Base-by-base conservation (phyloP, 2,329 filamentous ascomycete genomes). In the Alternaria infectoria region DNA sequence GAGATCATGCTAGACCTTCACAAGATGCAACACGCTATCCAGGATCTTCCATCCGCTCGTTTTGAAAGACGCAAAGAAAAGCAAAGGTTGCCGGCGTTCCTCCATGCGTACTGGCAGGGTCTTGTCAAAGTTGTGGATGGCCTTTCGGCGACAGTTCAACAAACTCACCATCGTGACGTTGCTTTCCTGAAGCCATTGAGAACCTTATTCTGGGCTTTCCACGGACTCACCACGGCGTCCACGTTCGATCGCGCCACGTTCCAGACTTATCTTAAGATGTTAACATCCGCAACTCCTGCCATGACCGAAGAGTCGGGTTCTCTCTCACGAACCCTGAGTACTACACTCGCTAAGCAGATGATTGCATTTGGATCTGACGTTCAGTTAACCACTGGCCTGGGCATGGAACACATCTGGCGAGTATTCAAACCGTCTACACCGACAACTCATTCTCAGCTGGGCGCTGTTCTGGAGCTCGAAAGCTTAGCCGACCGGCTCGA, bases 381-480 rank as follows among this genome's bases (percentile, higher is more conserved):
- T 81, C 88, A 89, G 59, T 81, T 96, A 13, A 89, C 84, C 0
- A 93, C 91, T 3, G 93, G 93, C 0, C 82, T 93, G 12, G 90
- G 88, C 68, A 96, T 96, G 91, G 91, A 96, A 74, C 78, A 82
- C 9, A 84, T 97, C 6, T 97, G 94, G 95, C 86, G 87, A 45
- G 74, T 83, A 2, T 87, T 96, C 73, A 87, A 91, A 57, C 92
- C 93, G 30, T 74, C 73, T 11, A 86, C 85, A 4, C 82, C 86
- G 3, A 73, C 72, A 11, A 80, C 75, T 10, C 66, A 77, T 26
- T 62, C 71, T 11, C 78, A 81, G 17, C 69, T 86, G 6, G 64
- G 78, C 19, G 71, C 76, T 3, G 68, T 84, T 19, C 69, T 85
- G 12, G 68, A 73, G 2, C 76, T 86, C 3, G 83, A 86, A 70